These are phyloP conservation scores for Pseudogymnoascus sp. DNA, from an alignment of 2,329 filamentous ascomycete species.

Conservation along the genomic window DNA sequence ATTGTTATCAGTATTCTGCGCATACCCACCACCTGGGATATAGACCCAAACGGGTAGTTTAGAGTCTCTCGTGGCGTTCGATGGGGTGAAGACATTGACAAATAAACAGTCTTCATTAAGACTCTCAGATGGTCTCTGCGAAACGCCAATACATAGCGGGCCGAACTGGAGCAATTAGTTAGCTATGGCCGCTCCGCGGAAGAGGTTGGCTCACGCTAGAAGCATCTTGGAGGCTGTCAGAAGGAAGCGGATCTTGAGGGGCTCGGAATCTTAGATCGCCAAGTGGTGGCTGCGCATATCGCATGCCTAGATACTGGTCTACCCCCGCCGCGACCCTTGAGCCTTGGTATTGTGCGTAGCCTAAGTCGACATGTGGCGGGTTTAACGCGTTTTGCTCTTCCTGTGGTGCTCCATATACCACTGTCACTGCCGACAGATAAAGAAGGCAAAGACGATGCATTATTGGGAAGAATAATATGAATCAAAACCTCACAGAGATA, in stretches of 20 bases:
- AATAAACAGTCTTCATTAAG: slow-evolving; percentile 38
- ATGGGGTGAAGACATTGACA: slow-evolving; percentile 39
- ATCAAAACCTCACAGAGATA: background rate
- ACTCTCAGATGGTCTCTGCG: slow-evolving; percentile 23
- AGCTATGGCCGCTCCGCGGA: background rate
- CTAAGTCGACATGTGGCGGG: background rate
- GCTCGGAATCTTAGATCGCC: background rate
- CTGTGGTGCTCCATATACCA: background rate
- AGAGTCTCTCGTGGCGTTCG: slow-evolving; percentile 32
- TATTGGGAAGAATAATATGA: slow-evolving; percentile 67
- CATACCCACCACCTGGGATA: slow-evolving; percentile 44
- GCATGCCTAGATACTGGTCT: slow-evolving; percentile 1
- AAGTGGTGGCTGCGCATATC: background rate
- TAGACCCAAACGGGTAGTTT: slow-evolving; percentile 49
- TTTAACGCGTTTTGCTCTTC: background rate
- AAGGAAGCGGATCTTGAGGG: background rate
- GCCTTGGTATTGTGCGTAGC: slow-evolving; percentile 3
- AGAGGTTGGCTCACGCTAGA: background rate
- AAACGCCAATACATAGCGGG: slow-evolving; percentile 38
- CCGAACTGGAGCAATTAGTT: slow-evolving; percentile 32
- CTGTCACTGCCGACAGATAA: background rate
- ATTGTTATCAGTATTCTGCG: slow-evolving; percentile 41
- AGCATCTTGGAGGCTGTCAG: background rate
- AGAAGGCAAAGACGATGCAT: slow-evolving; percentile 53
- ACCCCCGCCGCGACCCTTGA: background rate